Evolutionary conservation across 306 rosid genomes (phyloP).

Genomic region (Medicago lupulina): DNA sequence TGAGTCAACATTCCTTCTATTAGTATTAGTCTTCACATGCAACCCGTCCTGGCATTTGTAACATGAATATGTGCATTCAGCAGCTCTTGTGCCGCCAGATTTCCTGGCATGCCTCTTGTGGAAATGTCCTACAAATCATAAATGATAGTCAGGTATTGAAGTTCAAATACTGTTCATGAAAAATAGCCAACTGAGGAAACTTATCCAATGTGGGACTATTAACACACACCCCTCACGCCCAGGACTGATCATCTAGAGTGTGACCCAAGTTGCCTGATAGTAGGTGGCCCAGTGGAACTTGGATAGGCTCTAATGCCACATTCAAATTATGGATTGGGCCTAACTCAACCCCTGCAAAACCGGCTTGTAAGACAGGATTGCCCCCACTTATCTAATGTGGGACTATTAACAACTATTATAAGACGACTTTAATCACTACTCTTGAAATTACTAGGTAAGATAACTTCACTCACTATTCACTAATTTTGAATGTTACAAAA

Average conservation of each 20-base stretch:
- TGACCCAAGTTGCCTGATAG: too few species aligned
- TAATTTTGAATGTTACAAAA: too few species aligned
- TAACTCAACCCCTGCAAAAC: too few species aligned
- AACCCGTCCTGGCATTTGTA: slow-evolving; percentile 67
- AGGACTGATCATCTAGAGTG: too few species aligned
- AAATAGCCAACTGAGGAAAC: slow-evolving; percentile 27
- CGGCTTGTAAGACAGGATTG: too few species aligned
- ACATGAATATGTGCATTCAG: slow-evolving; percentile 67
- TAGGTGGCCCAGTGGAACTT: too few species aligned
- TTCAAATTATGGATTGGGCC: too few species aligned
- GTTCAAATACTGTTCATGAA: slow-evolving; percentile 30
- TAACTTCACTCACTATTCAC: not conserved
- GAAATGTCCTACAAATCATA: slow-evolving; percentile 68
- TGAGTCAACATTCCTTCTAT: slow-evolving; percentile 51
- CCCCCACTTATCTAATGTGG: too few species aligned
- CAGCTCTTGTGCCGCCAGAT: slow-evolving; percentile 57
- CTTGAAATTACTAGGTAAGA: slow-evolving; percentile 3
- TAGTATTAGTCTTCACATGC: slow-evolving; percentile 48
- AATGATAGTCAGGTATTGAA: slow-evolving; percentile 39
- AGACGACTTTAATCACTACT: not conserved
- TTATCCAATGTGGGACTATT: too few species aligned
- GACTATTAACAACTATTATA: not conserved
- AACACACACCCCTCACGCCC: not conserved
- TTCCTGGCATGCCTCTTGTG: slow-evolving; percentile 89
- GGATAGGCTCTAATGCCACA: too few species aligned